phyloP scores from a whole-genome alignment of 1,284 basidiomycete genomes.

The Phellopilus nigrolimitatus region DNA sequence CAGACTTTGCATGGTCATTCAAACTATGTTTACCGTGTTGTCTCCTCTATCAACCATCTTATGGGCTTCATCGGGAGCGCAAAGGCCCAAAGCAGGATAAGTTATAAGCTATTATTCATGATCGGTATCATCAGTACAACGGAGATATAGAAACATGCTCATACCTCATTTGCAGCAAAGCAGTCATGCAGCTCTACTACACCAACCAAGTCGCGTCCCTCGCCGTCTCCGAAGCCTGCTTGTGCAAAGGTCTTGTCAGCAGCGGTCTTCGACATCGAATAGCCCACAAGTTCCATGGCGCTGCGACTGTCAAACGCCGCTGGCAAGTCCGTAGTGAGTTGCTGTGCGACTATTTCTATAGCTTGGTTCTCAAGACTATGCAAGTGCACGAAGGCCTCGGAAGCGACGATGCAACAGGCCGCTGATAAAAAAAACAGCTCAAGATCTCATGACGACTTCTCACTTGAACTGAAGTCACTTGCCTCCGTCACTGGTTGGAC shows the following conservation, averaged over 20 bases:
- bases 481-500: slow-evolving; percentile 51
- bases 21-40: slow-evolving; percentile 55
- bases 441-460: neutral
- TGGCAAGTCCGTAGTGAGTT: slow-evolving; percentile 60
- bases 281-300: slow-evolving; percentile 74
- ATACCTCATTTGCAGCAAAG: slow-evolving; percentile 73
- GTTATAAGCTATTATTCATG: slow-evolving; percentile 58
- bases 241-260: slow-evolving; percentile 70
- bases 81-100: slow-evolving; percentile 81
- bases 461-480: neutral
- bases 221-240: slow-evolving; percentile 60
- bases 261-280: slow-evolving; percentile 66
- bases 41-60: slow-evolving; percentile 74
- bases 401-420: slow-evolving; percentile 72
- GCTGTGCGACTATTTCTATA: slow-evolving; percentile 70
- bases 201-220: slow-evolving; percentile 72
- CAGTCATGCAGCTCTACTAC: slow-evolving; percentile 86
- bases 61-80: slow-evolving; percentile 63
- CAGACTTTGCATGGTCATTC: slow-evolving; percentile 12
- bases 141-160: slow-evolving; percentile 8
- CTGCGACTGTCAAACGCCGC: slow-evolving; percentile 59
- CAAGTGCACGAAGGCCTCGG: slow-evolving; percentile 75
- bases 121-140: neutral
- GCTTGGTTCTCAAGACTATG: slow-evolving; percentile 82
- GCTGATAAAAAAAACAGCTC: slow-evolving; percentile 42